phyloP scores from a whole-genome alignment of 805 yeast genomes.

The Pichia heedii region DNA sequence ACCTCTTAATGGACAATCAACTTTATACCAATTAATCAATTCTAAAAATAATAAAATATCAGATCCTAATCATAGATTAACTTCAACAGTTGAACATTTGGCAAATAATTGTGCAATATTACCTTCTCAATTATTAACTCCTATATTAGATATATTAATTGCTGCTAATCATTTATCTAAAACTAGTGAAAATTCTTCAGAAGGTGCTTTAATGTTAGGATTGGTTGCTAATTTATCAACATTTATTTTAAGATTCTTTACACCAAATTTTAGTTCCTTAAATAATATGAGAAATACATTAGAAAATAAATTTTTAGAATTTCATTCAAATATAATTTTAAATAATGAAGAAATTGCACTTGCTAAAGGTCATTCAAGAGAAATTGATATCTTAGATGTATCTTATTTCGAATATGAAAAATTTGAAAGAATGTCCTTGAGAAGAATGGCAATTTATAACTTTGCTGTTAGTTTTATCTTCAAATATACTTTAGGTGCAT shows the following conservation, averaged over 20 bases:
- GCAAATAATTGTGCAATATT: conserved; percentile 62
- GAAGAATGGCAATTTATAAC: conserved; percentile 68
- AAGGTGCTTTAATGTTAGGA: conserved; percentile 72
- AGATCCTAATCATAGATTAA: conserved; percentile 78
- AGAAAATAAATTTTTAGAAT: conserved; percentile 76
- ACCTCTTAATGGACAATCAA: conserved; percentile 59
- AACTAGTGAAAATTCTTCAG: conserved; percentile 61
- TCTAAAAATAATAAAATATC: conserved; percentile 29
- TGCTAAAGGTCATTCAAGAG: conserved; percentile 72
- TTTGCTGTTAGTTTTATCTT: conserved; percentile 81
- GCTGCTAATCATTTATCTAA: conserved; percentile 71
- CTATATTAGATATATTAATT: conserved; percentile 66
- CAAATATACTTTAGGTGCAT: conserved; percentile 93
- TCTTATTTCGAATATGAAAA: conserved; percentile 74
- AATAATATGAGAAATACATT: conserved; percentile 67
- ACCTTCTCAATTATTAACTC: conserved; percentile 79
- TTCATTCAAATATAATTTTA: conserved; percentile 72
- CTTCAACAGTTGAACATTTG: conserved; percentile 71
- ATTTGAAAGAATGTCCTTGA: conserved; percentile 66
- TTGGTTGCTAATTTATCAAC: conserved; percentile 76
- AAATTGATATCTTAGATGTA: conserved; percentile 65
- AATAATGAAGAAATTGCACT: conserved; percentile 85
- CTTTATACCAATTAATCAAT: conserved; percentile 65
- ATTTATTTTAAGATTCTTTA: conserved; percentile 56
- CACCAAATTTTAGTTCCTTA: conserved; percentile 83